Evolutionary conservation across 2,329 filamentous ascomycete genomes (phyloP), one percentile per base, ranked within the genome.

Genomic region (Xylariaceae sp.): DNA sequence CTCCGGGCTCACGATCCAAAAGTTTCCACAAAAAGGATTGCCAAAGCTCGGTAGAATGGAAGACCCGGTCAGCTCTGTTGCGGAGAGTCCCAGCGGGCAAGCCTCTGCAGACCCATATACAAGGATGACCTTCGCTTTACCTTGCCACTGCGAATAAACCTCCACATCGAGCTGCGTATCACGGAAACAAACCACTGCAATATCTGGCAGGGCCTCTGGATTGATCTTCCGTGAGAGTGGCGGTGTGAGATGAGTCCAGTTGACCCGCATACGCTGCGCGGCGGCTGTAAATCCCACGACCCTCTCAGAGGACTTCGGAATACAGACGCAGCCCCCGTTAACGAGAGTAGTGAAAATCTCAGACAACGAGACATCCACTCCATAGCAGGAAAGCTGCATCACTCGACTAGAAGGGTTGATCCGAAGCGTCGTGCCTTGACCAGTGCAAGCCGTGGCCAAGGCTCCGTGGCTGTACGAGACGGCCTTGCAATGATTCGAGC

Each of bases 381-480:
- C 80, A 66, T 80, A 83, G 13, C 79, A 81, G 2, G 81, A 83
- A 58, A 83, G 78, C 59, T 84, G 81, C 69, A 87, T 76, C 2
- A 86, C 81, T 3, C 87, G 78, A 9, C 83, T 84, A 0, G 71
- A 71, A 4, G 68, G 73, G 53, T 75, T 76, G 54, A 85, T 81
- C 1, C 77, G 74, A 1, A 86, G 71, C 0, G 78, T 76, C 0
- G 76, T 72, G 0, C 77, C 80, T 65, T 86, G 81, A 0, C 78
- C 77, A 2, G 78, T 66, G 51, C 83, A 79, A 0, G 78, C 76
- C 0, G 83, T 82, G 1, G 82, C 81, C 1, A 88, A 75, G 0
- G 83, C 79, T 0, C 74, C 74, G 65, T 89, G 87, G 6, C 82
- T 82, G 61, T 88, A 82, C 15, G 86, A 82, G 10, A 86, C 81